These are phyloP conservation scores for Naganishia randhawae DNA, from an alignment of 768 basidiomycete species.

Conservation along the genomic window DNA sequence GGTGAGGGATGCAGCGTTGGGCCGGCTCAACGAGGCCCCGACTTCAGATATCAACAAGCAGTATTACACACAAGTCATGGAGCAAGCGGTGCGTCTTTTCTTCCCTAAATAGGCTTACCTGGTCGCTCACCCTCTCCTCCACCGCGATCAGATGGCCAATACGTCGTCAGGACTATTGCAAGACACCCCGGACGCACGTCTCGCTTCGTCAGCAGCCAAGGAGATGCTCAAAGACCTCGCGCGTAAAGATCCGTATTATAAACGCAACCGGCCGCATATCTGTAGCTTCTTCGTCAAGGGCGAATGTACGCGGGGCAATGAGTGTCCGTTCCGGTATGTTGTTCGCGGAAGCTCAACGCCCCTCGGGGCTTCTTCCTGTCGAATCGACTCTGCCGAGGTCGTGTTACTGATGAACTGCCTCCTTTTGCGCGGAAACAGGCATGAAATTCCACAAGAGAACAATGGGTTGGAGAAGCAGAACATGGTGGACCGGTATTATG, in stretches of 20 bases:
- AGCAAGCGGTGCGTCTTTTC: conserved; percentile 31
- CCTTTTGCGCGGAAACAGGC: conserved; percentile 54
- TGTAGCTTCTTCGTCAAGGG: conserved; percentile 97
- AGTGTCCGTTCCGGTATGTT: conserved; percentile 79
- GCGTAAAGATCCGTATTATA: conserved; percentile 93
- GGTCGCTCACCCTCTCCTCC: neutral
- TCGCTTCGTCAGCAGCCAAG: conserved; percentile 74
- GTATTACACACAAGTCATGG: conserved; percentile 51
- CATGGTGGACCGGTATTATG: conserved; percentile 90
- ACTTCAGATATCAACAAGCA: conserved; percentile 86
- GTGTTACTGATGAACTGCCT: neutral
- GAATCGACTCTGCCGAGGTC: too few species aligned
- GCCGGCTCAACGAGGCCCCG: conserved; percentile 74
- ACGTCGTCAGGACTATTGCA: conserved; percentile 38
- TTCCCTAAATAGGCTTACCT: neutral
- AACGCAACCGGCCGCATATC: conserved; percentile 86
- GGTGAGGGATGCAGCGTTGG: conserved; percentile 91
- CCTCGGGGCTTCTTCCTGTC: too few species aligned
- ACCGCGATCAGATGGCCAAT: conserved; percentile 58
- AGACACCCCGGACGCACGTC: conserved; percentile 36
- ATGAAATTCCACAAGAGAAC: conserved; percentile 80
- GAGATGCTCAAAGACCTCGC: conserved; percentile 96
- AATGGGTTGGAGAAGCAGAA: conserved; percentile 78
- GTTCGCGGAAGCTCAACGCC: too few species aligned
- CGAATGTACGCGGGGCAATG: conserved; percentile 81